These are phyloP conservation scores for Maudiozyma turicensis DNA, from an alignment of 805 yeast species.

Conservation along the genomic window DNA sequence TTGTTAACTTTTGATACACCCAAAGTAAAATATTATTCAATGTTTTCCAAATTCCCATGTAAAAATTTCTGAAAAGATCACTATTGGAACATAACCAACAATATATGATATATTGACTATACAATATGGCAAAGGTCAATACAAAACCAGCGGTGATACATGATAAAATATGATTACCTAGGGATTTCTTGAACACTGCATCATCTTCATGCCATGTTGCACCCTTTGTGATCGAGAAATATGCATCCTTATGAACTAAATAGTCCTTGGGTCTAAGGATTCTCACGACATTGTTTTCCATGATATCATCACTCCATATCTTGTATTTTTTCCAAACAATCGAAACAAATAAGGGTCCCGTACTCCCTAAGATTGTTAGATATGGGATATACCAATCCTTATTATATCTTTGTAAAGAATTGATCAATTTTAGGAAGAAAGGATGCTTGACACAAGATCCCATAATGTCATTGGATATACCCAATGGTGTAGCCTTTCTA, in stretches of 20 bases:
- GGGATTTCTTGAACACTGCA: constrained; percentile 63
- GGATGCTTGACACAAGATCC: constrained; percentile 84
- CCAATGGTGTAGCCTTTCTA: constrained; percentile 81
- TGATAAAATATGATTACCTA: constrained; percentile 65
- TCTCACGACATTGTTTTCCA: constrained; percentile 55
- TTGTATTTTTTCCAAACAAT: constrained; percentile 83
- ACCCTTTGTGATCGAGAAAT: constrained; percentile 69
- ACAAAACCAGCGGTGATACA: constrained; percentile 64
- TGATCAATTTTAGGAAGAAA: constrained; percentile 62
- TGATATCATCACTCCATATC: constrained; percentile 54
- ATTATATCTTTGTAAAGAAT: constrained; percentile 51
- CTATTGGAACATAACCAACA: constrained; percentile 29
- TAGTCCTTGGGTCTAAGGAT: constrained; percentile 68
- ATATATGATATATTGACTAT: constrained; percentile 39
- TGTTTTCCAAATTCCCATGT: neutral
- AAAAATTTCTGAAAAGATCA: neutral
- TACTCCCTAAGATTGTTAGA: constrained; percentile 83
- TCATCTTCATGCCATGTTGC: constrained; percentile 91
- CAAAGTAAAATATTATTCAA: neutral
- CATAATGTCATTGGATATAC: constrained; percentile 89
- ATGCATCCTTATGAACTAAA: constrained; percentile 49
- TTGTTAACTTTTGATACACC: neutral
- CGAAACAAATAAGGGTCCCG: constrained; percentile 83
- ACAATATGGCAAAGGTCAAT: constrained; percentile 40
- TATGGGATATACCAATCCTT: constrained; percentile 79